A percentile compares a stretch with the other conserved stretches of the same genome.
Conservation (phyloP, 2,329 filamentous ascomycete genomes). For the Cytospora schulzeri region DNA sequence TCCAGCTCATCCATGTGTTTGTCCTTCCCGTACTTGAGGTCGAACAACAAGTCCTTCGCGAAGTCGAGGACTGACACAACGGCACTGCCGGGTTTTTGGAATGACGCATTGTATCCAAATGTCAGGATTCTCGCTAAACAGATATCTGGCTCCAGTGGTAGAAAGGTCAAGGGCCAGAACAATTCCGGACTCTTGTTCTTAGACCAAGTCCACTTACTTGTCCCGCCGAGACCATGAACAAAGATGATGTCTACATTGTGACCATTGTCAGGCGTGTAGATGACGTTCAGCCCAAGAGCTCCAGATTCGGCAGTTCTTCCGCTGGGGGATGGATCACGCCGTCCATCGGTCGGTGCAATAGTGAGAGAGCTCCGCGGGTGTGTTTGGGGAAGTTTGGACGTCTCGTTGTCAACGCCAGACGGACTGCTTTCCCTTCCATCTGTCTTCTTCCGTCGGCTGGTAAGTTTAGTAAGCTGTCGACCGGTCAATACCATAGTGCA, state of each 20-base stretch:
- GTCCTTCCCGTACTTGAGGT: conserved; percentile 13
- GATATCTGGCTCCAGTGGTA: conserved; percentile 4
- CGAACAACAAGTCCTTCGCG: conserved; percentile 13
- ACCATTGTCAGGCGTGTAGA: conserved; percentile 9
- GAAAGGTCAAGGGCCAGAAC: conserved; percentile 7
- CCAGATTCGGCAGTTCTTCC: neutral
- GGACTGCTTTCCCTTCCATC: neutral
- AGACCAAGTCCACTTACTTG: conserved; percentile 9
- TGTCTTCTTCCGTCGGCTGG: neutral
- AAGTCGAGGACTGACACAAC: neutral
- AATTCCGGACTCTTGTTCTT: conserved; percentile 5
- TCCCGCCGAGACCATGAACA: conserved; percentile 11
- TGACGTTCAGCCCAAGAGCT: conserved; percentile 2
- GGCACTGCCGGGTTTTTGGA: conserved; percentile 5
- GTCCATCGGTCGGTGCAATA: neutral
- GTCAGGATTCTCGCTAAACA: conserved; percentile 6
- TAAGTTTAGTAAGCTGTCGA: neutral
- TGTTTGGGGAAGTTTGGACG: neutral
- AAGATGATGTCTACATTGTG: conserved; percentile 15
- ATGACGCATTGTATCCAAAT: conserved; percentile 5
- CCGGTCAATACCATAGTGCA: neutral
- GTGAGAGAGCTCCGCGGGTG: neutral
- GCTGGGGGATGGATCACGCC: conserved; percentile 1
- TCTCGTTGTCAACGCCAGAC: neutral
- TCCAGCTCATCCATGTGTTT: conserved; percentile 6